These are phyloP conservation scores for Sonneratia caseolaris DNA, from an alignment of 345 rosid genomes.

Conservation along the genomic window DNA sequence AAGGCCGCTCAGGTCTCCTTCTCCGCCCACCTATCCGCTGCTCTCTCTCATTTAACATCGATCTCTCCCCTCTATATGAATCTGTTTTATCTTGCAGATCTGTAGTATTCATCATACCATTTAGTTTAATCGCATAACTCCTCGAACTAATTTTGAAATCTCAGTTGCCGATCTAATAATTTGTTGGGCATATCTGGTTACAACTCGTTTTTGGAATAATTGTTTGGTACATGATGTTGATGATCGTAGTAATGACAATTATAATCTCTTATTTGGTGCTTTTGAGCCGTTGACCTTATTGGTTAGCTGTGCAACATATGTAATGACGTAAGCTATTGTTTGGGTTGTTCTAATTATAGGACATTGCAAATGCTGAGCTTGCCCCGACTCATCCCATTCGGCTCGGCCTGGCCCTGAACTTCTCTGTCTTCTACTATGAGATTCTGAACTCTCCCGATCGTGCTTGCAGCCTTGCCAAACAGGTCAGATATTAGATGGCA, in stretches of 20 bases:
- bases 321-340: background rate
- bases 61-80: constrained; percentile 16
- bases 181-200: background rate
- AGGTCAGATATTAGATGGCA: background rate
- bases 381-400: constrained; percentile 40
- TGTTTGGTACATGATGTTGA: background rate
- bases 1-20: constrained; percentile 34
- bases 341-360: constrained; percentile 3
- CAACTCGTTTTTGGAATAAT: background rate
- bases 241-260: background rate
- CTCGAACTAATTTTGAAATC: background rate
- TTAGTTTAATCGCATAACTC: background rate
- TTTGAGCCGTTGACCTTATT: background rate
- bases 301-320: background rate
- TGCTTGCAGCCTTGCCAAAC: constrained; percentile 18
- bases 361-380: constrained; percentile 22
- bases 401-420: constrained; percentile 39
- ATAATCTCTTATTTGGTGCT: background rate
- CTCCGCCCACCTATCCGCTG: constrained; percentile 29
- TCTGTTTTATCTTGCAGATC: background rate
- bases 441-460: constrained; percentile 32
- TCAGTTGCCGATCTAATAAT: background rate
- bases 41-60: constrained; percentile 36
- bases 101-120: background rate
- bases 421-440: constrained; percentile 41